Base-by-base conservation (phyloP, 371 early-diverging fungal genomes). In the Mucor plumbeus region DNA sequence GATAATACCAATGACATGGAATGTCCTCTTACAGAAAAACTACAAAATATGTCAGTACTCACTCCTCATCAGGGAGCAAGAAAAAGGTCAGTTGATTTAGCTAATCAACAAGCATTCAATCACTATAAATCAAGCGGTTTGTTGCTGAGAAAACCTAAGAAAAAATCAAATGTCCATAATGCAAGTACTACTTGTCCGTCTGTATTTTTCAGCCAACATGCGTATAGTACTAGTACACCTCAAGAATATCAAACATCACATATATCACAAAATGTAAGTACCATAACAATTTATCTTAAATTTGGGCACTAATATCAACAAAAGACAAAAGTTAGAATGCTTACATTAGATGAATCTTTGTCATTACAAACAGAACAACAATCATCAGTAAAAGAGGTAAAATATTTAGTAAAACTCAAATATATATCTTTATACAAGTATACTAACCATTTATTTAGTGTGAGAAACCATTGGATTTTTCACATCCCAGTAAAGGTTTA, bases 31-130 rank as follows among this genome's bases (percentile, higher is more conserved):
- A 70, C 69, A 1, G 65, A 47, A 17, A 68, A 65, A 47, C 21
- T 72, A 35, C 69, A 72, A 54, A 48, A 47, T 10, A 64, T 72
- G 69, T 61, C 69, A 5, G 62, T 72, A 11, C 26, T 68, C 7
- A 72, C 72, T 54, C 62, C 72, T 19, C 64, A 58, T 39, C 72
- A 72, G 40, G 69, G 69, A 11, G 68, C 72, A 21, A 47, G 72
- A 53, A 72, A 72, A 40, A 61, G 65, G 47, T 72, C 72, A 4
- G 69, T 72, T 21, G 72, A 72, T 39, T 58, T 68, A 34, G 72
- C 72, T 34, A 72, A 72, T 54, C 59, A 68, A 33, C 68, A 62
- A 36, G 70, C 70, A 7, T 61, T 34, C 33, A 61, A 41, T 26
- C 53, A 61, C 26, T 65, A 57, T 48, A 14, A 39, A 4, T 65